Evolutionary conservation across 1,139 yeast species (phyloP).

Genomic region (Geotrichum cucujoidarum): DNA sequence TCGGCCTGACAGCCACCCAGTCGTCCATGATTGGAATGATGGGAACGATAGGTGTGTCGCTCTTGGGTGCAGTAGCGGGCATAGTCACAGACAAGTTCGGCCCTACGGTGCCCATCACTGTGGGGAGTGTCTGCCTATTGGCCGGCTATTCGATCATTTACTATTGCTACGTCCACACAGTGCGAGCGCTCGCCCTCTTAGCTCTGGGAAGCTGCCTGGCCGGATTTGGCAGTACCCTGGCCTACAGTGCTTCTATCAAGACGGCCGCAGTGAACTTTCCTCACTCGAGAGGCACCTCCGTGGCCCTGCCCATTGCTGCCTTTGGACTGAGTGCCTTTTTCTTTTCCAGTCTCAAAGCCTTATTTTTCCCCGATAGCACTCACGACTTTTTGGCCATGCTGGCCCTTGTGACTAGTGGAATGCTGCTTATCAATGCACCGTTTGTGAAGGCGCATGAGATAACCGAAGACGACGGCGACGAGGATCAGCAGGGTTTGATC

Average conservation of each 20-base stretch:
- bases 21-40: constrained; percentile 50
- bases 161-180: constrained; percentile 26
- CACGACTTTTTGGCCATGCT: constrained; percentile 31
- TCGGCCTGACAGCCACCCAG: constrained; percentile 51
- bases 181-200: constrained; percentile 25
- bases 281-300: constrained; percentile 34
- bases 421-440: constrained; percentile 30
- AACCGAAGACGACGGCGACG: not conserved
- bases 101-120: constrained; percentile 43
- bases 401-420: constrained; percentile 29
- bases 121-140: constrained; percentile 30
- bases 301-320: constrained; percentile 37
- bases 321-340: constrained; percentile 38
- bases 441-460: constrained; percentile 27
- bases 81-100: constrained; percentile 49
- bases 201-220: constrained; percentile 31
- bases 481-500: not conserved
- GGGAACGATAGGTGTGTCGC: constrained; percentile 54
- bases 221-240: constrained; percentile 35
- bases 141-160: constrained; percentile 30
- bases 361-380: constrained; percentile 35
- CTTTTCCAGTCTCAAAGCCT: constrained; percentile 31
- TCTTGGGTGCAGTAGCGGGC: constrained; percentile 55
- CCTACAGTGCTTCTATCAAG: constrained; percentile 35
- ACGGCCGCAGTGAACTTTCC: constrained; percentile 38